phyloP scores from a whole-genome alignment of 2,329 filamentous ascomycete genomes.

The Aspergillus eucalypticola region DNA sequence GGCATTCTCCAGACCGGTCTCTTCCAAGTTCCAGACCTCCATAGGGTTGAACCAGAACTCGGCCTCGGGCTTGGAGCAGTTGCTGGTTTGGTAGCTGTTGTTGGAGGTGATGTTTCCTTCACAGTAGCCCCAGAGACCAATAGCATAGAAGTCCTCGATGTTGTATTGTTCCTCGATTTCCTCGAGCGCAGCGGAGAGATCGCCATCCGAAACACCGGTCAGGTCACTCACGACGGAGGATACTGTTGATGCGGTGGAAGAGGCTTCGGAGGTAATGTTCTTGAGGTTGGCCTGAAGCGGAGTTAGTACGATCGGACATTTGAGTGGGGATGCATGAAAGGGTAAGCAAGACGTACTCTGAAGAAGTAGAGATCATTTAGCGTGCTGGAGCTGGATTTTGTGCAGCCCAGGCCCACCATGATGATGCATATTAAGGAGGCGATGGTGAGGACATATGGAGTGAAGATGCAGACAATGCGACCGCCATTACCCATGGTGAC shows the following conservation, averaged over 20 bases:
- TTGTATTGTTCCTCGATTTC: slow-evolving; percentile 50
- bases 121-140: slow-evolving; percentile 90
- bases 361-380: slow-evolving; percentile 59
- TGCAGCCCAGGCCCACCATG: slow-evolving; percentile 60
- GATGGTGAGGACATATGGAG: slow-evolving; percentile 80
- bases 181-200: slow-evolving; percentile 40
- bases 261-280: slow-evolving; percentile 52
- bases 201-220: slow-evolving; percentile 39
- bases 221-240: slow-evolving; percentile 29
- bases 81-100: slow-evolving; percentile 51
- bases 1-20: slow-evolving; percentile 57
- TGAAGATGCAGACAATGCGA: slow-evolving; percentile 80
- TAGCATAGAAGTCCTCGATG: slow-evolving; percentile 74
- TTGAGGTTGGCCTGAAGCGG: slow-evolving; percentile 56
- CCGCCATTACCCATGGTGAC: slow-evolving; percentile 68
- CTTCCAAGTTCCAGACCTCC: slow-evolving; percentile 64
- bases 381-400: slow-evolving; percentile 50
- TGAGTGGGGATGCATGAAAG: not conserved
- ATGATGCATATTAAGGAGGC: slow-evolving; percentile 70
- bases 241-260: slow-evolving; percentile 40
- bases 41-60: slow-evolving; percentile 76
- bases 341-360: slow-evolving; percentile 36
- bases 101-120: slow-evolving; percentile 57
- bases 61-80: slow-evolving; percentile 70
- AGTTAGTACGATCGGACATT: slow-evolving; percentile 10